phyloP scores from a whole-genome alignment of 2,329 filamentous ascomycete species.

The Aspergillus terreus region DNA sequence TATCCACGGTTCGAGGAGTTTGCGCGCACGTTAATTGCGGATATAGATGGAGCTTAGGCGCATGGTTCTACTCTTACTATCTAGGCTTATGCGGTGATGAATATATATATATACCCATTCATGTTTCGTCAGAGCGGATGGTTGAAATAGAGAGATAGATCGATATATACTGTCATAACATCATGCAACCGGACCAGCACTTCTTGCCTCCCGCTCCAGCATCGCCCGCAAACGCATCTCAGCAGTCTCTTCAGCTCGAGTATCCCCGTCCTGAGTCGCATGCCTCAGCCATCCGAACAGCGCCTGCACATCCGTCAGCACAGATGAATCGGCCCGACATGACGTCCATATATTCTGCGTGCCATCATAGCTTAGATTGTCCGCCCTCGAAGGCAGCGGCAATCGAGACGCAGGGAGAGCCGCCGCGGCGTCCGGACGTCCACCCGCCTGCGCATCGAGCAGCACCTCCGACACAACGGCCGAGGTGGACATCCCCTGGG shows the following conservation, averaged over 20 bases:
- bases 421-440: background rate
- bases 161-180: no score
- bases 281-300: slow-evolving; percentile 34
- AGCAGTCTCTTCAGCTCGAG: slow-evolving; percentile 21
- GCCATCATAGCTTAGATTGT: background rate
- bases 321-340: slow-evolving; percentile 4
- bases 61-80: background rate
- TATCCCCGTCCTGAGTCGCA: slow-evolving; percentile 16
- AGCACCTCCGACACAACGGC: slow-evolving; percentile 39
- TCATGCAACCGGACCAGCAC: background rate
- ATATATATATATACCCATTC: background rate
- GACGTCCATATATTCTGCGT: background rate
- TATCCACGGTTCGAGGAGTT: slow-evolving; percentile 41
- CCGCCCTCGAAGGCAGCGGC: background rate
- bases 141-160: no score
- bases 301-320: slow-evolving; percentile 29
- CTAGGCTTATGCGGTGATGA: background rate
- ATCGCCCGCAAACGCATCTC: slow-evolving; percentile 35
- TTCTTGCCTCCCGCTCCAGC: slow-evolving; percentile 26
- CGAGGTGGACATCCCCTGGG: slow-evolving; percentile 29
- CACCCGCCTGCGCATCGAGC: slow-evolving; percentile 33
- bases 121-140: background rate
- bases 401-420: background rate
- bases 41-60: slow-evolving; percentile 19
- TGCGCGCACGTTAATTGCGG: slow-evolving; percentile 30